Evolutionary conservation across 2,329 filamentous ascomycete species (phyloP).

Genomic region (Stemphylium vesicarium): DNA sequence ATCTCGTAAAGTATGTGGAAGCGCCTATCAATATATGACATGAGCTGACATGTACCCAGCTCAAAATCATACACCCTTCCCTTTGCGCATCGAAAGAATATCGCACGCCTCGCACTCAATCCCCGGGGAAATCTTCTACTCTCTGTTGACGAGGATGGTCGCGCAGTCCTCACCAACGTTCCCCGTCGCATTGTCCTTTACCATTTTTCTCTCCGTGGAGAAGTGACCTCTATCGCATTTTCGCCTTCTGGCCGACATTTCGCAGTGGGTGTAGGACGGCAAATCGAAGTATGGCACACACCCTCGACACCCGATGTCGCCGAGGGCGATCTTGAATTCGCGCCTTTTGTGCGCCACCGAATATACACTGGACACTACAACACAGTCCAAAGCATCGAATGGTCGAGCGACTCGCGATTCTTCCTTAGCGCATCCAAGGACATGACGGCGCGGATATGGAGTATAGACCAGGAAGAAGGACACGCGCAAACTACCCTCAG

Average conservation of each 20-base stretch:
- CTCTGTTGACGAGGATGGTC: constrained; percentile 91
- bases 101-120: constrained; percentile 84
- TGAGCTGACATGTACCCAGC: constrained; percentile 52
- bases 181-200: constrained; percentile 85
- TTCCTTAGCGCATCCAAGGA: constrained; percentile 93
- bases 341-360: constrained; percentile 88
- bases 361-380: constrained; percentile 90
- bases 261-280: constrained; percentile 83
- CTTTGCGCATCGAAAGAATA: constrained; percentile 94
- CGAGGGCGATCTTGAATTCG: constrained; percentile 88
- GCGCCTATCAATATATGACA: too few species aligned
- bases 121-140: constrained; percentile 91
- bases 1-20: constrained; percentile 81
- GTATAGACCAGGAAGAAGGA: constrained; percentile 81
- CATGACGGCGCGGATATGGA: constrained; percentile 93
- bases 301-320: constrained; percentile 85
- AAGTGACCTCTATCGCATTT: constrained; percentile 84
- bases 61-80: constrained; percentile 87
- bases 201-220: constrained; percentile 91
- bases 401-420: constrained; percentile 96
- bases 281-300: constrained; percentile 95
- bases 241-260: constrained; percentile 91
- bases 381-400: constrained; percentile 82
- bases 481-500: constrained; percentile 89
- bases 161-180: constrained; percentile 91